Percentiles rank a stretch among this genome's conserved stretches.
Evolutionary conservation across 768 basidiomycete species (phyloP).

Genomic region (Trametes punicea): DNA sequence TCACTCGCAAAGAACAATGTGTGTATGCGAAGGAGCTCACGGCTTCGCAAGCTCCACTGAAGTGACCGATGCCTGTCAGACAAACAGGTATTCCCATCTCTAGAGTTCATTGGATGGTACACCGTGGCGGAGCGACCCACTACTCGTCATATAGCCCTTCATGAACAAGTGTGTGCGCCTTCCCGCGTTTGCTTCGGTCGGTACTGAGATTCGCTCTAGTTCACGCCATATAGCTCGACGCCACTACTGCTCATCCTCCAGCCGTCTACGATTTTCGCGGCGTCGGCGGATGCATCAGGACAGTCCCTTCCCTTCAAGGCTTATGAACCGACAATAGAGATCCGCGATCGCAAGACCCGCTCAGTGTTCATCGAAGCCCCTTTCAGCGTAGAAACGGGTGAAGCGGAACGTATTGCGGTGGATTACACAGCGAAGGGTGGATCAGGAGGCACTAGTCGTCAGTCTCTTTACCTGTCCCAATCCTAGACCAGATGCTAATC

Average conservation of each 20-base stretch:
- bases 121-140: conserved; percentile 77
- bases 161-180: conserved; percentile 65
- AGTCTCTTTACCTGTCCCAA: conserved; percentile 31
- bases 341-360: conserved; percentile 71
- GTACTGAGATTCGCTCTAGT: conserved; percentile 43
- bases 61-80: conserved; percentile 45
- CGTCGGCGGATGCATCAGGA: conserved; percentile 49
- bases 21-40: conserved; percentile 18
- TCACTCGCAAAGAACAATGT: conserved; percentile 88
- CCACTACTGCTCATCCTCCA: conserved; percentile 82
- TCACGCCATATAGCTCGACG: conserved; percentile 80
- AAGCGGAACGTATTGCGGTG: conserved; percentile 97
- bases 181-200: neutral
- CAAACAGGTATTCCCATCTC: conserved; percentile 96
- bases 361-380: conserved; percentile 81
- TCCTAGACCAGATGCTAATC: neutral
- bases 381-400: conserved; percentile 93
- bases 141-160: conserved; percentile 72
- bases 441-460: conserved; percentile 76
- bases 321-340: conserved; percentile 90
- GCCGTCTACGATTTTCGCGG: conserved; percentile 43
- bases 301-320: conserved; percentile 87
- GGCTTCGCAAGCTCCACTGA: too few relatives aligned
- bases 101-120: conserved; percentile 99
- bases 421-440: conserved; percentile 92